These are phyloP conservation scores for Nicotiana tabacum DNA, from an alignment of 257 asterid species.

Conservation along the genomic window DNA sequence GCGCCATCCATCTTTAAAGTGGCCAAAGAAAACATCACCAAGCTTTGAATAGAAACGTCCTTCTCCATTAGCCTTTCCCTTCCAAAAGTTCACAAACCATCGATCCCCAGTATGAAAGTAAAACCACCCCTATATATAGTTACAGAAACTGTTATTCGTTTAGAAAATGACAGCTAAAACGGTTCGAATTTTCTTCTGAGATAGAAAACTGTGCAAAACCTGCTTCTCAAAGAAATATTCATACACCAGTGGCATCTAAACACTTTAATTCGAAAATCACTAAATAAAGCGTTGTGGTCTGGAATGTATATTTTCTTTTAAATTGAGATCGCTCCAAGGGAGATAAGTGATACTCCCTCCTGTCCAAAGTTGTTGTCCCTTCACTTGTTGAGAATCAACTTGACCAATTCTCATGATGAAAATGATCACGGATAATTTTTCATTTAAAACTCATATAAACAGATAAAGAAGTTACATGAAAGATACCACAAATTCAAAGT, in stretches of 20 bases:
- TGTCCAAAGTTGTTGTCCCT: too few species aligned
- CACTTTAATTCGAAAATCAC: not conserved
- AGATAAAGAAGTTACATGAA: not conserved
- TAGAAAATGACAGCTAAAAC: not conserved
- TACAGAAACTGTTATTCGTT: constrained; percentile 4
- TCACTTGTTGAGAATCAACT: not conserved
- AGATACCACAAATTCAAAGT: not conserved
- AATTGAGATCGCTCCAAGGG: too few species aligned
- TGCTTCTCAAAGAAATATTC: not conserved
- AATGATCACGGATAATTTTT: not conserved
- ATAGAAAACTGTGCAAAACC: not conserved
- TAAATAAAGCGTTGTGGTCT: not conserved
- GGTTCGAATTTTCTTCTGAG: not conserved
- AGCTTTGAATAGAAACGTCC: constrained; percentile 80
- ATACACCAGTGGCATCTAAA: not conserved
- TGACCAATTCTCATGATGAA: not conserved
- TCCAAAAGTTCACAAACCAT: constrained; percentile 93
- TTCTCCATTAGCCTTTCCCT: constrained; percentile 96
- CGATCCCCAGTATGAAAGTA: constrained; percentile 92
- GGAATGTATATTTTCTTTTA: too few species aligned
- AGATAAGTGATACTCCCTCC: too few species aligned
- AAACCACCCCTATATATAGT: constrained; percentile 71
- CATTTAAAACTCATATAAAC: not conserved
- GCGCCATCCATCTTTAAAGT: constrained; percentile 97
- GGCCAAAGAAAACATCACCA: constrained; percentile 87